Base-by-base conservation (phyloP, 2,329 filamentous ascomycete species). In the Colletotrichum liriopes region DNA sequence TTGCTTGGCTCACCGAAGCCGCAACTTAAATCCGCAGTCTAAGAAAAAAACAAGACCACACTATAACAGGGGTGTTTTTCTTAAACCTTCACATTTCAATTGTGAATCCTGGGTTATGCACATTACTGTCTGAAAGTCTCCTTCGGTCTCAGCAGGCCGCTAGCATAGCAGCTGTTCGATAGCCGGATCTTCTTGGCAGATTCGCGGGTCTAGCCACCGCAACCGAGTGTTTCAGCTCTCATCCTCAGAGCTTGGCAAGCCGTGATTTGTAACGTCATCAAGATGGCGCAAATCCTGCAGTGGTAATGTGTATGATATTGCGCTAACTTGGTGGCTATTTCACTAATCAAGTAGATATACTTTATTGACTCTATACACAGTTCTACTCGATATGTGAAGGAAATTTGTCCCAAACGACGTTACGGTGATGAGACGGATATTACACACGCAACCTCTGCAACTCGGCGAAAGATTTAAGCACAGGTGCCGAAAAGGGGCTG, bases 401-500 rank as follows among this genome's bases (percentile, higher is more conserved):
- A 35, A 58, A n/a, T 26, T 37, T 43, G 12, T 41, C 11, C 29
- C 41, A 51, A 56, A 41, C 39, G 47, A 71, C 20, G 32, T 55
- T 20, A 39, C 32, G 11, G 49, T 23, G 5, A 29, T 20, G 12
- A 8, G 18, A 41, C 8, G 14, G 51, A 39, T 18, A 59, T 52
- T 5, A 43, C 51, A 41, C 29, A 16, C 23, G 23, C 39, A 51
- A n/a, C 16, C 20, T 16, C 11, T n/a, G 37, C 41, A 3, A 26
- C 6, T n/a, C 47, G 16, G 11, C 29, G 1, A 20, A 18, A 3
- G 6, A 14, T 52, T 55, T 59, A 72, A 20, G 58, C 45, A 65
- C 73, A 74, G 16, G 49, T 59, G 37, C 73, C 73, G 61, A 74
- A 67, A 2, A 66, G 56, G 23, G 74, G 68, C 63, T 65, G 70